A percentile compares a stretch with the other conserved stretches of the same genome.
Evolutionary conservation across 2,329 filamentous ascomycete genomes (phyloP).

Genomic region (Neophaeococcomyces mojaviensis): DNA sequence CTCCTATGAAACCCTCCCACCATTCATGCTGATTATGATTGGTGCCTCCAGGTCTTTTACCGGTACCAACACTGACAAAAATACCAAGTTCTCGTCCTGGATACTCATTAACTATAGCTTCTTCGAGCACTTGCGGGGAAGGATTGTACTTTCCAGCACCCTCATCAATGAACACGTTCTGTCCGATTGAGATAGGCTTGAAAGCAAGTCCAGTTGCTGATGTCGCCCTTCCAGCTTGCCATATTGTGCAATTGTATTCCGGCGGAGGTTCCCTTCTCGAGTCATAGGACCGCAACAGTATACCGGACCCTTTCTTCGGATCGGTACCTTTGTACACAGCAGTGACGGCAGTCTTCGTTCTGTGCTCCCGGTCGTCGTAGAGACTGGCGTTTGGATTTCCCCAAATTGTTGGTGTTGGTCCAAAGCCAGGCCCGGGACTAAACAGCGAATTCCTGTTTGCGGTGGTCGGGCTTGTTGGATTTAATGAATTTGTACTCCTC

Average conservation of each 20-base stretch:
- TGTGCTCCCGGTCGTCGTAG: constrained; percentile 79
- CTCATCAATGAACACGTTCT: constrained; percentile 90
- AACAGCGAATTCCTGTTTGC: constrained; percentile 15
- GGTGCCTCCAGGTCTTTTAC: constrained; percentile 68
- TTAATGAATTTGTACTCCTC: constrained; percentile 58
- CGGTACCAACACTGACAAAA: constrained; percentile 90
- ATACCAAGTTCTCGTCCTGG: constrained; percentile 87
- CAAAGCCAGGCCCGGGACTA: constrained; percentile 14
- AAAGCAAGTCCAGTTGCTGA: constrained; percentile 86
- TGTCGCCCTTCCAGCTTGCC: constrained; percentile 94
- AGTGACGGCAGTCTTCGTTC: constrained; percentile 85
- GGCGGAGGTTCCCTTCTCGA: constrained; percentile 84
- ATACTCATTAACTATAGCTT: constrained; percentile 89
- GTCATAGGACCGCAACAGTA: constrained; percentile 85
- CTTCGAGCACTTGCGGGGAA: constrained; percentile 74
- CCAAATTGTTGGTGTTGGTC: constrained; percentile 38
- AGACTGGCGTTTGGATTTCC: constrained; percentile 78
- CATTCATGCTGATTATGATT: constrained; percentile 65
- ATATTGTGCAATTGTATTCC: constrained; percentile 90
- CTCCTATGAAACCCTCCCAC: constrained; percentile 79
- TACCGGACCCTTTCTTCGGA: constrained; percentile 57
- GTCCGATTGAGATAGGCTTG: constrained; percentile 89
- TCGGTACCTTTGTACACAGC: constrained; percentile 78
- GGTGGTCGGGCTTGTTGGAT: constrained; percentile 62
- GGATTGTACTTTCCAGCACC: constrained; percentile 89